Base-by-base conservation (phyloP, 805 yeast genomes). In the Kodamaea neixiangensis region DNA sequence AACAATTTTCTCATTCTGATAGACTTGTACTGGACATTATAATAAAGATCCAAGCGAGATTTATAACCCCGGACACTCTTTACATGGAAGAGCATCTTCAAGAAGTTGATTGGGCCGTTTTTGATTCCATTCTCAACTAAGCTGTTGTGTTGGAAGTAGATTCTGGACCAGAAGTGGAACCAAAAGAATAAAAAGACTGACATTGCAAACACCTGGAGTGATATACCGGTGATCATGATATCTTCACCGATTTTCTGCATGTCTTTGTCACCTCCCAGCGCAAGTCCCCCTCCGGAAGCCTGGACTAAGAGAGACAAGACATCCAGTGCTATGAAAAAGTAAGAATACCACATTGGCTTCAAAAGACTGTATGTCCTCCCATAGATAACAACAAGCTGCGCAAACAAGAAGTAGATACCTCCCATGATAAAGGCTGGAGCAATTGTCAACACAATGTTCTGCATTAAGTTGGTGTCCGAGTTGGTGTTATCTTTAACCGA, bases 121-220 rank as follows among this genome's bases (percentile, higher is more conserved):
- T 38, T 44, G 3, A 37, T 14, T 3, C 45, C 35, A 22, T 46
- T 25, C 34, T 44, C 15, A 33, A 34, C 46, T 21, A 34, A 19
- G 48, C 63, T 54, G 31, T 66, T 48, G 40, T 62, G 60, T 20
- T 49, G 53, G 45, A 61, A 60, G 43, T 44, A 58, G 11, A 56
- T 19, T n/a, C 65, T 54, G 25, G 37, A 44, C 25, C 59, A 49
- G 44, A 57, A 61, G 15, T 54, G 55, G 39, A 58, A 53, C 64
- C 61, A 60, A 39, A 61, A 56, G 13, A 44, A 29, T 15, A 58
- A 40, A 40, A 60, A 61, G 5, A 58, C 15, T 10, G 58, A 22
- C 63, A 61, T 61, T 17, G 64, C 57, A 7, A 52, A 48, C 13
- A 59, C 58, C 46, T 61, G 65, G 39, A 59, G 46, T 39, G 49